Conservation (phyloP, 23 red algal species). For the Pyropia haitanensis region DNA sequence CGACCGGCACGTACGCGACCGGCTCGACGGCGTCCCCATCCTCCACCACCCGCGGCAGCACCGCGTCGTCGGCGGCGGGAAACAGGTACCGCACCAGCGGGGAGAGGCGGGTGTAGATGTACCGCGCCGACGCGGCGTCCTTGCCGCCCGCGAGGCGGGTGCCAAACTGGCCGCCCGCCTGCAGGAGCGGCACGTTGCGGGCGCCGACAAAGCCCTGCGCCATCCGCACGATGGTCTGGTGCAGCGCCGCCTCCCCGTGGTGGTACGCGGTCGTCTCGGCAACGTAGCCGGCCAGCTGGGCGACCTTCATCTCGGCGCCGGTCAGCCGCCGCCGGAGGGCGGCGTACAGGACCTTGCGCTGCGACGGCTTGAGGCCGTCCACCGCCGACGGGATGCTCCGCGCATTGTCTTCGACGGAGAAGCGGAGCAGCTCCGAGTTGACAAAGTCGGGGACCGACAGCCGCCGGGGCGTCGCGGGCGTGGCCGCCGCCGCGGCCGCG, state of each 20-base stretch:
- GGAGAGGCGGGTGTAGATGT: constrained; percentile 41
- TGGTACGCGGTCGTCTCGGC: constrained; percentile 14
- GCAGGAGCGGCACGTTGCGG: constrained; percentile 31
- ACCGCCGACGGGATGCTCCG: constrained; percentile 38
- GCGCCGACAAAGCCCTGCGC: constrained; percentile 52
- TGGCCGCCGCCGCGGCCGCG: no score
- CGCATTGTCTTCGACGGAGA: constrained; percentile 21
- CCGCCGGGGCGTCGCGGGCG: no score
- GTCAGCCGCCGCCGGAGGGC: constrained; percentile 21
- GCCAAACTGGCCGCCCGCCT: constrained; percentile 45
- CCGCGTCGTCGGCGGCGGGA: constrained; percentile 28
- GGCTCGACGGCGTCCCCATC: constrained; percentile 40
- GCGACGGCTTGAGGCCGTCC: constrained; percentile 50
- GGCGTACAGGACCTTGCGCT: constrained; percentile 41
- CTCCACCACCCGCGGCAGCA: constrained; percentile 32
- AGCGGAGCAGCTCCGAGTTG: constrained; percentile 35
- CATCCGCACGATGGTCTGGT: constrained; percentile 30
- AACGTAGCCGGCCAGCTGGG: constrained; percentile 47
- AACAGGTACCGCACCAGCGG: constrained; percentile 23
- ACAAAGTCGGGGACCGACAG: constrained; percentile 20
- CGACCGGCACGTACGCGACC: constrained; percentile 16
- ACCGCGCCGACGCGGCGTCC: constrained; percentile 50
- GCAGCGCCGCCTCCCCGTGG: constrained; percentile 32
- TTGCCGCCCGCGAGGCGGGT: constrained; percentile 48
- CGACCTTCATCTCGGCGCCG: constrained; percentile 39